phyloP scores from a whole-genome alignment of 192 early-diverging fungal species.

The Phycomyces nitens region DNA sequence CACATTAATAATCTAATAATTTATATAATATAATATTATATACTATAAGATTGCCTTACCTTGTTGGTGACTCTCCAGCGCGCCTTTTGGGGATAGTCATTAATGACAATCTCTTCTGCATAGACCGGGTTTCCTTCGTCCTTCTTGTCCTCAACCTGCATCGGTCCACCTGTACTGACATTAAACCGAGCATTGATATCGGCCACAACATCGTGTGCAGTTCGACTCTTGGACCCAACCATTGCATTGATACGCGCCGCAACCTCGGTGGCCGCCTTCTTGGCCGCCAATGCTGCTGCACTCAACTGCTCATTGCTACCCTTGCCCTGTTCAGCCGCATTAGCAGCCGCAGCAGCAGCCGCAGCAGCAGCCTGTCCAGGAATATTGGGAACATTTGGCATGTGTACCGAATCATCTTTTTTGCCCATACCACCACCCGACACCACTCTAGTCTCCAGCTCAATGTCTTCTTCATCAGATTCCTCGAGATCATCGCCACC shows the following conservation, averaged over 20 bases:
- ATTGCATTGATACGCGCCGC: constrained; percentile 53
- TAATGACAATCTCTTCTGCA: constrained; percentile 90
- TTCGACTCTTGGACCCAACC: constrained; percentile 46
- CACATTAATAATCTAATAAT: neutral
- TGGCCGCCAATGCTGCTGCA: constrained; percentile 27
- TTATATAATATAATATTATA: neutral
- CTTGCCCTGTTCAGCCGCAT: constrained; percentile 3
- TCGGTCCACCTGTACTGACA: constrained; percentile 15
- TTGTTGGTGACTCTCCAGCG: constrained; percentile 94
- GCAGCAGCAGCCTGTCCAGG: constrained; percentile 36
- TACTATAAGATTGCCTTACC: constrained; percentile 30
- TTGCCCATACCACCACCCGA: constrained; percentile 6
- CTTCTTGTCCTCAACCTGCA: constrained; percentile 25
- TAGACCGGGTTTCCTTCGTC: constrained; percentile 48
- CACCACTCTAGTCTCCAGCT: constrained; percentile 36
- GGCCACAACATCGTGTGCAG: constrained; percentile 55
- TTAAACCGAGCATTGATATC: constrained; percentile 51
- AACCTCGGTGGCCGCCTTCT: constrained; percentile 52
- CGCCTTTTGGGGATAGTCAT: constrained; percentile 95
- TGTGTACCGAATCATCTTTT: constrained; percentile 32
- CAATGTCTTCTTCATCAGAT: constrained; percentile 56
- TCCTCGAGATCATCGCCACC: constrained; percentile 68
- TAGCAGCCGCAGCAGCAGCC: constrained; percentile 15
- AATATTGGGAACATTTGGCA: constrained; percentile 3
- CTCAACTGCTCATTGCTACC: constrained; percentile 7